Percentiles rank a stretch among this genome's conserved stretches.
Evolutionary conservation across 805 yeast genomes (phyloP).

Genomic region (Ascoidea rubescens): DNA sequence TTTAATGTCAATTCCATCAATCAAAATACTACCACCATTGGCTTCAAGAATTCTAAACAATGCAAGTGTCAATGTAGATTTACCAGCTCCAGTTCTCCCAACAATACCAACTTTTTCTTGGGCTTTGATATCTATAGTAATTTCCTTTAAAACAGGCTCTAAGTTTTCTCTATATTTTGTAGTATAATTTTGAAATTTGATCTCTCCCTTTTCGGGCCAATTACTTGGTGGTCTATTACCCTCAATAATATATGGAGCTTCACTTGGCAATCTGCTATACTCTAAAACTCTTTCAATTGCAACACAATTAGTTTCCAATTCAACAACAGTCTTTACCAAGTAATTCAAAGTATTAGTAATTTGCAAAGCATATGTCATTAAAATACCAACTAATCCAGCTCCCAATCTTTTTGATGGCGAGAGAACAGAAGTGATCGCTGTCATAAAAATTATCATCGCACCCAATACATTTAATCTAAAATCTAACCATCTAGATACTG

Average conservation of each 20-base stretch:
- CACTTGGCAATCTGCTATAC: constrained; percentile 33
- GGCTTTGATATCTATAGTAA: constrained; percentile 32
- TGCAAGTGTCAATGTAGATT: constrained; percentile 47
- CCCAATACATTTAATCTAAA: constrained; percentile 50
- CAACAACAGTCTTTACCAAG: constrained; percentile 48
- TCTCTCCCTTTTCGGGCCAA: constrained; percentile 45
- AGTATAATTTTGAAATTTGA: constrained; percentile 37
- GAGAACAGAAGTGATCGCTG: constrained; percentile 34
- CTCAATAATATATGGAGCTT: constrained; percentile 32
- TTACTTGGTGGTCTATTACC: constrained; percentile 26
- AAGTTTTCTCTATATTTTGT: constrained; percentile 44
- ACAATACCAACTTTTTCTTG: constrained; percentile 59
- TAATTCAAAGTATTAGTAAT: constrained; percentile 38
- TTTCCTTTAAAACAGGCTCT: constrained; percentile 41
- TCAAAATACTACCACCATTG: constrained; percentile 33
- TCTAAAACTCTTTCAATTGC: constrained; percentile 58
- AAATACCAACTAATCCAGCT: constrained; percentile 49
- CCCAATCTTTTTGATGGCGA: constrained; percentile 27
- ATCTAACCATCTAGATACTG: constrained; percentile 51
- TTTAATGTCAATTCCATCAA: constrained; percentile 41
- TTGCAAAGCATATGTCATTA: constrained; percentile 49
- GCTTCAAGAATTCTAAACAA: constrained; percentile 51
- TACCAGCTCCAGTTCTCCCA: constrained; percentile 73
- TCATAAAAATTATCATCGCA: constrained; percentile 24
- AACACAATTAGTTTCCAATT: constrained; percentile 48